Evolutionary conservation across 208 protist species (phyloP).

Genomic region (Leishmania braziliensis): DNA sequence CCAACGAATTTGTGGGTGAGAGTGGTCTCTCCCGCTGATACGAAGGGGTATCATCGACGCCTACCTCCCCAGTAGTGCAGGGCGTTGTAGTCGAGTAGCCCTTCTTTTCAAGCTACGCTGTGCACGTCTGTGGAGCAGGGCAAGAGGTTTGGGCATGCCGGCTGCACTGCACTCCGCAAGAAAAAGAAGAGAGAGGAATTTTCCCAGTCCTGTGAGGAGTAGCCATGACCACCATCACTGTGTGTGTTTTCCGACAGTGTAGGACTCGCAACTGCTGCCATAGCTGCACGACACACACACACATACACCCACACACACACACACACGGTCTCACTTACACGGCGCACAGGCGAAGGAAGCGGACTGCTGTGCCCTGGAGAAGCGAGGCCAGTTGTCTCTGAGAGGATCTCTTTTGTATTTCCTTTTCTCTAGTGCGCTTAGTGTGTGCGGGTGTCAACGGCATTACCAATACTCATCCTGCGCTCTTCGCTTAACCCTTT

Average conservation of each 20-base stretch:
- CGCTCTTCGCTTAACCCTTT: background rate
- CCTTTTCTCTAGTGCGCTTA: background rate
- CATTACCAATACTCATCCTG: background rate
- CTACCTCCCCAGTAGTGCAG: background rate
- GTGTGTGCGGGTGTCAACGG: background rate
- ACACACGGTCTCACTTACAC: constrained; percentile 15
- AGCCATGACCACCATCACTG: background rate
- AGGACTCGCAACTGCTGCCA: background rate
- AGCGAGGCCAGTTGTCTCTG: background rate
- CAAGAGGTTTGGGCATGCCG: background rate
- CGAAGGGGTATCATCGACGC: background rate
- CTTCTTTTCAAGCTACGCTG: background rate
- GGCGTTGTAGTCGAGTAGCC: background rate
- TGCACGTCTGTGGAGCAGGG: background rate
- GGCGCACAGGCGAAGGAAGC: constrained; percentile 1
- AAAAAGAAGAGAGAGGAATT: background rate
- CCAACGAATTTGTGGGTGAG: background rate
- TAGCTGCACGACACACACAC: background rate
- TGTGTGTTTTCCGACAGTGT: background rate
- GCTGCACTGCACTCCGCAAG: background rate
- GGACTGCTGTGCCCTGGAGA: background rate
- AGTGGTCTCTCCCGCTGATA: background rate
- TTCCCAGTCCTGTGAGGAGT: background rate
- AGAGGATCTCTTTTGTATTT: background rate
- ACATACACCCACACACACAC: background rate